Base-by-base conservation (phyloP, 345 rosid species). In the Ricinus communis region DNA sequence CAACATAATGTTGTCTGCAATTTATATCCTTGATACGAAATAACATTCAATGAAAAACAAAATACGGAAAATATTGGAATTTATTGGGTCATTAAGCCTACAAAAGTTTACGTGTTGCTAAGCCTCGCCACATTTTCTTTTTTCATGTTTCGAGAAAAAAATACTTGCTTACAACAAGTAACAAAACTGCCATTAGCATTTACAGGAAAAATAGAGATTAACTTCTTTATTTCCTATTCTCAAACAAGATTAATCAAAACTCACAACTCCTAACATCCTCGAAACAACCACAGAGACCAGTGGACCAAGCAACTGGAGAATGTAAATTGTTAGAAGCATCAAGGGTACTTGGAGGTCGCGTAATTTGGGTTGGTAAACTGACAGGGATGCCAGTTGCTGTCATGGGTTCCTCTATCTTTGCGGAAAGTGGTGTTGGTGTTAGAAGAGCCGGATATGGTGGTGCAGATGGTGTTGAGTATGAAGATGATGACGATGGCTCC, bases 211-310 rank as follows among this genome's bases (percentile, higher is more conserved):
- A n/a, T n/a, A n/a, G n/a, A n/a, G n/a, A n/a, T n/a, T n/a, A n/a
- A n/a, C n/a, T n/a, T n/a, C n/a, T n/a, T n/a, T n/a, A n/a, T n/a
- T n/a, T n/a, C n/a, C n/a, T n/a, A n/a, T n/a, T n/a, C n/a, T n/a
- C n/a, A n/a, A 33, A 33, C 38, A 33, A 33, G 2, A 33, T 33
- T 2, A 14, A 15, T 15, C 45, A 47, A 2, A 22, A 68, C 79
- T 64, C 61, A 75, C 92, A 87, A 75, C 60, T 82, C 66, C 64
- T 70, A 57, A 74, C 9, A 71, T 87, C 87, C 8, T 71, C 55
- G 46, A 80, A 84, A 25, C 87, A 85, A 71, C 71, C 76, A 60
- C 89, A 87, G 12, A 87, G 86, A 68, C 80, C 79, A 27, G 82
- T 82, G 49, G 91, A 82, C 91, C 89, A 84, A 55, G 85, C 25